A percentile compares a stretch with the other conserved stretches of the same genome.
These are phyloP conservation scores for Haplosporangium sp. DNA, from an alignment of 371 early-diverging fungal genomes.

Conservation along the genomic window DNA sequence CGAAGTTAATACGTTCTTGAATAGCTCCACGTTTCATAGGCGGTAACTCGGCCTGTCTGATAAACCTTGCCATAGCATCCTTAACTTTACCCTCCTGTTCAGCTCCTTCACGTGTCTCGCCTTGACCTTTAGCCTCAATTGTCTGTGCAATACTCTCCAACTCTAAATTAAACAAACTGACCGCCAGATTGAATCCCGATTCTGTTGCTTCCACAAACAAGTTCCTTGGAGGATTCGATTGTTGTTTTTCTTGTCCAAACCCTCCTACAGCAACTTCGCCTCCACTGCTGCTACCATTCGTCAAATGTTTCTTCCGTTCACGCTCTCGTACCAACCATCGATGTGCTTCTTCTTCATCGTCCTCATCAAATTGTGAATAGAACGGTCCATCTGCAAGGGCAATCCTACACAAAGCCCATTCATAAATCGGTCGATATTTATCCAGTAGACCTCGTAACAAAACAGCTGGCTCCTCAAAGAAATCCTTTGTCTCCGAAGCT, in stretches of 20 bases:
- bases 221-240: constrained; percentile 4
- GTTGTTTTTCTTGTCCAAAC: not conserved
- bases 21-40: constrained; percentile 32
- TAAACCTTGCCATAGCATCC: constrained; percentile 33
- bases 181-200: constrained; percentile 32
- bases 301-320: constrained; percentile 4
- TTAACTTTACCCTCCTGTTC: constrained; percentile 36
- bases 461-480: constrained; percentile 19
- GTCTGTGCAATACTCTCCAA: constrained; percentile 31
- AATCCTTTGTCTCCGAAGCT: constrained; percentile 32
- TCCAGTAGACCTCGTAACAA: constrained; percentile 15
- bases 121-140: constrained; percentile 29
- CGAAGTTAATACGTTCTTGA: constrained; percentile 34
- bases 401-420: constrained; percentile 18
- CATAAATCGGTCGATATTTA: constrained; percentile 27
- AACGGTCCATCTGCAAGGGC: constrained; percentile 28
- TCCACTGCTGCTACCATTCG: not conserved
- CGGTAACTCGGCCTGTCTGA: constrained; percentile 27
- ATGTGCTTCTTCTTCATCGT: constrained; percentile 27
- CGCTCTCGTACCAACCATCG: not conserved
- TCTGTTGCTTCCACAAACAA: constrained; percentile 33
- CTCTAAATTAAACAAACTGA: constrained; percentile 29
- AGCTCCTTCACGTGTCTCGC: constrained; percentile 36
- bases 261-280: too few relatives aligned
- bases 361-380: constrained; percentile 39